Conservation (phyloP, 2,329 filamentous ascomycete genomes). For the Xylaria multiplex region DNA sequence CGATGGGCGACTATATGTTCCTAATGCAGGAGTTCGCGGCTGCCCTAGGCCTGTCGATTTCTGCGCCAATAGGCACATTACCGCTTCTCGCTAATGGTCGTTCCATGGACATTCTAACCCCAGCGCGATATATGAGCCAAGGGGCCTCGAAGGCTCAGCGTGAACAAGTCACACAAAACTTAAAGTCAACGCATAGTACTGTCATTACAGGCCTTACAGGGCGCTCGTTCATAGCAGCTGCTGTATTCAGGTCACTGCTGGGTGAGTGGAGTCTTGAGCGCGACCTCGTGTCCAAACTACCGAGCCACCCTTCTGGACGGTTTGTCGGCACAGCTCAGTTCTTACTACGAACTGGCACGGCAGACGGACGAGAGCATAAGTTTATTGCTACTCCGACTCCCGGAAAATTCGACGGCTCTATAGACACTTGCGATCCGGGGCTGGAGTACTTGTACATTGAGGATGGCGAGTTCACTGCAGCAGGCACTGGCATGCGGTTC, state of each 20-base stretch:
- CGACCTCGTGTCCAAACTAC: slow-evolving; percentile 62
- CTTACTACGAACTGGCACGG: slow-evolving; percentile 68
- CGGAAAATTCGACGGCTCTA: slow-evolving; percentile 22
- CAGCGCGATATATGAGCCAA: slow-evolving; percentile 62
- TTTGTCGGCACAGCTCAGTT: slow-evolving; percentile 74
- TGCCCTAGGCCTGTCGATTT: slow-evolving; percentile 63
- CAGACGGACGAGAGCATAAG: slow-evolving; percentile 55
- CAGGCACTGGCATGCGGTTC: slow-evolving; percentile 63
- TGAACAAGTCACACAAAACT: slow-evolving; percentile 55
- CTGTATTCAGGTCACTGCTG: slow-evolving; percentile 76
- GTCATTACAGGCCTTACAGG: slow-evolving; percentile 55
- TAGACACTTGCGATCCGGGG: slow-evolving; percentile 50
- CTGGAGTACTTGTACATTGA: slow-evolving; percentile 76
- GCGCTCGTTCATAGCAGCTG: slow-evolving; percentile 67
- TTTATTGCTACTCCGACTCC: neutral
- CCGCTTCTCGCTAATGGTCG: slow-evolving; percentile 52
- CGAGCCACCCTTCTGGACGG: slow-evolving; percentile 70
- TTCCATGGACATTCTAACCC: slow-evolving; percentile 65
- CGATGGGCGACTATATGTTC: slow-evolving; percentile 83
- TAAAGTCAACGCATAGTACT: slow-evolving; percentile 57
- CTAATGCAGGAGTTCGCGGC: slow-evolving; percentile 76
- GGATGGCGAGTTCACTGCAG: slow-evolving; percentile 71
- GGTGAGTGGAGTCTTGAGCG: slow-evolving; percentile 74
- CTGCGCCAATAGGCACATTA: slow-evolving; percentile 45
- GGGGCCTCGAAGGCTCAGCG: slow-evolving; percentile 52